Evolutionary conservation across 208 protist genomes (phyloP), one percentile per base, ranked within the genome.

Genomic region (Crithidia acanthocephali): DNA sequence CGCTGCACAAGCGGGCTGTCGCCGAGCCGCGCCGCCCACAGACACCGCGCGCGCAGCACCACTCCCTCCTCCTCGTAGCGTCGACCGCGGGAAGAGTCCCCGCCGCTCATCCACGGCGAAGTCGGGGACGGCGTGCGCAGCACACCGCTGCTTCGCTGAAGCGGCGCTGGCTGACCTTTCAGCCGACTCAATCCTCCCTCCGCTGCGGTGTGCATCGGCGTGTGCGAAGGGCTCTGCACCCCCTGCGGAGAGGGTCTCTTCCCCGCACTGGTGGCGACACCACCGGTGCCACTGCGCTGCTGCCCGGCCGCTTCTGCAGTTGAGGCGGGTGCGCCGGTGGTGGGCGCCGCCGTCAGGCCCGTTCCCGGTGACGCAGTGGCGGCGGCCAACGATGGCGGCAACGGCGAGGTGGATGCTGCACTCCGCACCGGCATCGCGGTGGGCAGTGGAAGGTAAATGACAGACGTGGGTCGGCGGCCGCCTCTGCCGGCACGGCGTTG

Each of bases 1-100:
- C 87, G 81, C 57, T 85, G 84, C 13, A 96, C 77, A 33, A 96
- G 84, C 8, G 80, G 83, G 30, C 58, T 76, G n/a, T 68, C 55
- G 35, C 69, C 68, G 15, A 88, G 60, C 25, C 70, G 56, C 40
- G 83, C 65, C 48, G 79, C 68, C 83, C 81, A 89, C 55, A 71
- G 67, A 67, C 71, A 86, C 47, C 68, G 76, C n/a, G 82, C 85
- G 52, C 65, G 62, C 40, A 88, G 64, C 64, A 80, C 64, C 22
- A 86, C 15, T 11, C 48, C 60, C 6, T 75, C 47, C 11, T 67
- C 60, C 33, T 62, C 62, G 42, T 56, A 44, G 32, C 44, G 47
- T 4, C 47, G 44, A 13, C 22, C 28, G 0, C 22, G 61, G 1
- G 32, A 1, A 20, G 47, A 22, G 10, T 40, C 61, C 30, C 5